A percentile compares a stretch with the other conserved stretches of the same genome.
phyloP scores from a whole-genome alignment of 176 grass and related monocot species.

The Lolium rigidum region DNA sequence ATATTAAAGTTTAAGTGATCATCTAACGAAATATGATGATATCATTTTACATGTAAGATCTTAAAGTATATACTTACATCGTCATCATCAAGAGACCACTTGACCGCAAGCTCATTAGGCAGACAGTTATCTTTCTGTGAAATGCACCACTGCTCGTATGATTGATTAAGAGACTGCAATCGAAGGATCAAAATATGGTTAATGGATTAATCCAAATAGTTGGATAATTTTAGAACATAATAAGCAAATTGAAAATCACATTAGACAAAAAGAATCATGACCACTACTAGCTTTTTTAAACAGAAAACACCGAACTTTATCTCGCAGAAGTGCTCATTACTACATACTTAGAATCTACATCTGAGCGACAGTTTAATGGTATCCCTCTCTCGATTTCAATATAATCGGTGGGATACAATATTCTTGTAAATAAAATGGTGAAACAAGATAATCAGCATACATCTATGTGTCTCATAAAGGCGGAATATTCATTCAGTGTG shows the following conservation, averaged over 20 bases:
- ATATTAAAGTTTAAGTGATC: neutral
- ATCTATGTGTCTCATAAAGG: no score
- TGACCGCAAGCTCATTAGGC: neutral
- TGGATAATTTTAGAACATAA: constrained; percentile 12
- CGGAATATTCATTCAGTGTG: no score
- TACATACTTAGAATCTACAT: no score
- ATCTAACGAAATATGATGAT: neutral
- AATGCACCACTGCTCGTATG: neutral
- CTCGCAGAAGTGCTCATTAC: neutral
- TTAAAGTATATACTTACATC: neutral
- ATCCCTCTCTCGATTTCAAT: neutral
- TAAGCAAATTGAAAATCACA: neutral
- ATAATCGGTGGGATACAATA: neutral
- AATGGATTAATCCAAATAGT: constrained; percentile 21
- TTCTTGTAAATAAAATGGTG: neutral
- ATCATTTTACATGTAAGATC: no score
- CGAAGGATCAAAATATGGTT: constrained; percentile 18
- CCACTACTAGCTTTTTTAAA: neutral
- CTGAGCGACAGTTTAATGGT: neutral
- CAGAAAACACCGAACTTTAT: neutral
- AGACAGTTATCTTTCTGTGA: neutral
- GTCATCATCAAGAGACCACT: neutral
- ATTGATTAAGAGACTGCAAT: constrained; percentile 40
- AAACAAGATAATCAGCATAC: neutral
- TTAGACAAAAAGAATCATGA: neutral